phyloP scores from a whole-genome alignment of 352 stramenopile species.

The Peronospora tabacina region DNA sequence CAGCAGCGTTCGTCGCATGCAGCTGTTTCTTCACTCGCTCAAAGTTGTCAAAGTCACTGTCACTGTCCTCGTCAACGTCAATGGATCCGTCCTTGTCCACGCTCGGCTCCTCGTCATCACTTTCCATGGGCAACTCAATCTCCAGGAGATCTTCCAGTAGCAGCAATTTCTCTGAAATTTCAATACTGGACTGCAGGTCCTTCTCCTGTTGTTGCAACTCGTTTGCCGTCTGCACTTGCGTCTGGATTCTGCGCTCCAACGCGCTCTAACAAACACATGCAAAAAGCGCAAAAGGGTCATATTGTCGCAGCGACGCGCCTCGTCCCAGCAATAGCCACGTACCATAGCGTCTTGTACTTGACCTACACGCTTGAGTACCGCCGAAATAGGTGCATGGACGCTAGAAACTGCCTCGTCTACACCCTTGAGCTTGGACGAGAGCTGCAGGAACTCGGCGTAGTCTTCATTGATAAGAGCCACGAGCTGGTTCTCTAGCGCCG shows the following conservation, averaged over 20 bases:
- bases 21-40: constrained; percentile 37
- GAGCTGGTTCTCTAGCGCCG: constrained; percentile 81
- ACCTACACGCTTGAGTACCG: constrained; percentile 74
- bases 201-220: constrained; percentile 41
- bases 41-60: constrained; percentile 69
- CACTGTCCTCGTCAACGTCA: constrained; percentile 22
- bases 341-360: constrained; percentile 59
- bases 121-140: constrained; percentile 35
- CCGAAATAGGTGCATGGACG: constrained; percentile 57
- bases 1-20: constrained; percentile 31
- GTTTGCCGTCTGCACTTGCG: constrained; percentile 34
- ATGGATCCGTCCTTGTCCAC: constrained; percentile 1
- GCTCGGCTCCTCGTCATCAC: constrained; percentile 18
- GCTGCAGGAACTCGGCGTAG: constrained; percentile 85
- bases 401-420: constrained; percentile 81
- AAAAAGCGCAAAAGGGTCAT: constrained; percentile 5
- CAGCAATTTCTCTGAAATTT: constrained; percentile 67
- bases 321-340: constrained; percentile 3
- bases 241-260: constrained; percentile 49
- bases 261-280: constrained; percentile 23
- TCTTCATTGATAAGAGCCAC: constrained; percentile 87
- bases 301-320: background rate
- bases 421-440: constrained; percentile 81
- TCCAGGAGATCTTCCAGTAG: constrained; percentile 72
- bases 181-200: constrained; percentile 56